Conservation (phyloP, 1,284 basidiomycete genomes). For the Ustilago esculenta region DNA sequence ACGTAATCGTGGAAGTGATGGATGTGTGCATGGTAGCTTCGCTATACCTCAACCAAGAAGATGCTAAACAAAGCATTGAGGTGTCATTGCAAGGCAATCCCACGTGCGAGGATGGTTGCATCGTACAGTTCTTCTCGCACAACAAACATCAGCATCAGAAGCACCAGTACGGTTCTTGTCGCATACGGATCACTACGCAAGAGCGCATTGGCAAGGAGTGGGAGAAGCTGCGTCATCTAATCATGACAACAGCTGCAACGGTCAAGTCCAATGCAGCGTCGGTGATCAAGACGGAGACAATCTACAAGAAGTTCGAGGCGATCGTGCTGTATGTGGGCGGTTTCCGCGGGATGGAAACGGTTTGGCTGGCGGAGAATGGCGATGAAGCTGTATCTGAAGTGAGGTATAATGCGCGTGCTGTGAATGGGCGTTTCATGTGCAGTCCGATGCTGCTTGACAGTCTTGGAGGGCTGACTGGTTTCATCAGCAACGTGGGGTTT, state of each 20-base stretch:
- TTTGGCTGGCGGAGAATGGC: conserved; percentile 35
- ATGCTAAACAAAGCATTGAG: conserved; percentile 32
- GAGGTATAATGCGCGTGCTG: conserved; percentile 15
- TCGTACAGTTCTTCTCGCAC: conserved; percentile 45
- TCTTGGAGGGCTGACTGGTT: conserved; percentile 50
- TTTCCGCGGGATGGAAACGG: conserved; percentile 49
- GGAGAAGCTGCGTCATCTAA: conserved; percentile 30
- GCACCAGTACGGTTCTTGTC: conserved; percentile 47
- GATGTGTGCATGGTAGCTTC: conserved; percentile 44
- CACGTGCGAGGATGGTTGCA: conserved; percentile 20
- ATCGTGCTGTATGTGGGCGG: conserved; percentile 41
- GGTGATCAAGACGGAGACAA: conserved; percentile 23
- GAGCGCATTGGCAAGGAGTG: conserved; percentile 13
- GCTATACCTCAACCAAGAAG: conserved; percentile 31
- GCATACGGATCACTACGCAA: conserved; percentile 10
- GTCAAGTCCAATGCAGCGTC: conserved; percentile 15
- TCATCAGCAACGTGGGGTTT: conserved; percentile 50
- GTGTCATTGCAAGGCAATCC: conserved; percentile 40
- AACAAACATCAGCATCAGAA: conserved; percentile 33
- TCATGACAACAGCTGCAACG: conserved; percentile 13
- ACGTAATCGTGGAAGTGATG: conserved; percentile 41
- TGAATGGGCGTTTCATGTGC: conserved; percentile 39
- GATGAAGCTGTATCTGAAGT: conserved; percentile 45
- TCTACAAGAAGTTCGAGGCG: conserved; percentile 45
- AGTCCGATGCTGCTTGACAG: conserved; percentile 49